phyloP scores from a whole-genome alignment of 1,139 yeast species.

The Pneumocystis wakefieldiae region DNA sequence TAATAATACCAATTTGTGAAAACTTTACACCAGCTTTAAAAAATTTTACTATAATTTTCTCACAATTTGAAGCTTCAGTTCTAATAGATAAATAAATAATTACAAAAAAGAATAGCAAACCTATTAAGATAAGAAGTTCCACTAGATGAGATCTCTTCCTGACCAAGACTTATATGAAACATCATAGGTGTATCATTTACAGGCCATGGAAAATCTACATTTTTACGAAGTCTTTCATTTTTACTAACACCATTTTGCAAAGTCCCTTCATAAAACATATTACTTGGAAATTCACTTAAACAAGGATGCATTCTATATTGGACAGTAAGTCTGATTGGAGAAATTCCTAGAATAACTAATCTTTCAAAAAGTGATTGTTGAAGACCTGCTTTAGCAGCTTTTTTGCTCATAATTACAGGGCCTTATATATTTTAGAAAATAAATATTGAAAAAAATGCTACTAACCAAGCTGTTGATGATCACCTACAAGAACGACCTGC shows the following conservation, averaged over 20 bases:
- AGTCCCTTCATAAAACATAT: conserved; percentile 45
- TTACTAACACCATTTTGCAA: conserved; percentile 41
- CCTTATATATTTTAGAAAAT: conserved; percentile 21
- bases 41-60: conserved; percentile 40
- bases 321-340: conserved; percentile 41
- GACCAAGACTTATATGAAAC: conserved; percentile 72
- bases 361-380: conserved; percentile 77
- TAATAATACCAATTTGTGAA: conserved; percentile 57
- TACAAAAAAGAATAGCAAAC: conserved; percentile 18
- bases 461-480: conserved; percentile 57
- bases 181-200: conserved; percentile 35
- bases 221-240: conserved; percentile 41
- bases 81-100: conserved; percentile 40
- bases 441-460: conserved; percentile 38
- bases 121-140: conserved; percentile 29
- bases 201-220: conserved; percentile 42
- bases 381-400: conserved; percentile 43
- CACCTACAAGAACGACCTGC: conserved; percentile 45
- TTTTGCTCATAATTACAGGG: conserved; percentile 20
- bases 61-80: conserved; percentile 51
- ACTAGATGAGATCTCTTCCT: conserved; percentile 67
- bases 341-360: conserved; percentile 35
- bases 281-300: conserved; percentile 71
- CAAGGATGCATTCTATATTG: conserved; percentile 77
- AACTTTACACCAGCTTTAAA: conserved; percentile 35